A percentile compares a stretch with the other conserved stretches of the same genome.
phyloP scores from a whole-genome alignment of 2,329 filamentous ascomycete species.

The Colletotrichum sp. region DNA sequence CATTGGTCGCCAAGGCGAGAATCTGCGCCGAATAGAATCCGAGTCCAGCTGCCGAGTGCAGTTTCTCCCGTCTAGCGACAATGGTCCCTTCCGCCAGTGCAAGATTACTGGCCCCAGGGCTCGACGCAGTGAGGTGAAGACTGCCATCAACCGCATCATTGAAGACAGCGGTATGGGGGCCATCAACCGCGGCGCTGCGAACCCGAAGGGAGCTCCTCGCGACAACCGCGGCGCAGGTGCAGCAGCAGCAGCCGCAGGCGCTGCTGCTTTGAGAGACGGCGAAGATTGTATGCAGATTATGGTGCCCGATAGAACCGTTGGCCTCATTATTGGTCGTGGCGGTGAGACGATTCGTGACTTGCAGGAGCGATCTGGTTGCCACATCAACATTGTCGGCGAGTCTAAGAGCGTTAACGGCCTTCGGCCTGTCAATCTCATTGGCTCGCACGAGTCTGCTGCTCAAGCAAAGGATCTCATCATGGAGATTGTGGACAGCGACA shows the following conservation, averaged over 20 bases:
- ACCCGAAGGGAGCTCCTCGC: slow-evolving; percentile 40
- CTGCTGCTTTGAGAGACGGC: slow-evolving; percentile 69
- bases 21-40: slow-evolving; percentile 81
- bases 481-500: slow-evolving; percentile 94
- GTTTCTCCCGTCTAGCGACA: slow-evolving; percentile 80
- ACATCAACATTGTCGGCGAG: slow-evolving; percentile 94
- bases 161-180: slow-evolving; percentile 73
- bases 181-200: slow-evolving; percentile 46
- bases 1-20: slow-evolving; percentile 90
- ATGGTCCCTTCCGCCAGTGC: slow-evolving; percentile 79
- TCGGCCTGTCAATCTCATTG: slow-evolving; percentile 89
- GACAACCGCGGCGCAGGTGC: slow-evolving; percentile 42
- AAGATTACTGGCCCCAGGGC: slow-evolving; percentile 79
- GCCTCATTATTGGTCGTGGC: slow-evolving; percentile 90
- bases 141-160: slow-evolving; percentile 86
- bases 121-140: slow-evolving; percentile 78
- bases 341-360: slow-evolving; percentile 93
- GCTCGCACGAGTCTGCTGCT: slow-evolving; percentile 74
- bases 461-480: slow-evolving; percentile 87
- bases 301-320: slow-evolving; percentile 92
- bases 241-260: slow-evolving; percentile 25
- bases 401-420: slow-evolving; percentile 91
- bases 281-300: slow-evolving; percentile 92
- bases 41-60: slow-evolving; percentile 86
- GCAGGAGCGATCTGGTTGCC: slow-evolving; percentile 90